A percentile compares a stretch with the other conserved stretches of the same genome.
phyloP scores from a whole-genome alignment of 208 protist genomes.

The Lotmaria passim region DNA sequence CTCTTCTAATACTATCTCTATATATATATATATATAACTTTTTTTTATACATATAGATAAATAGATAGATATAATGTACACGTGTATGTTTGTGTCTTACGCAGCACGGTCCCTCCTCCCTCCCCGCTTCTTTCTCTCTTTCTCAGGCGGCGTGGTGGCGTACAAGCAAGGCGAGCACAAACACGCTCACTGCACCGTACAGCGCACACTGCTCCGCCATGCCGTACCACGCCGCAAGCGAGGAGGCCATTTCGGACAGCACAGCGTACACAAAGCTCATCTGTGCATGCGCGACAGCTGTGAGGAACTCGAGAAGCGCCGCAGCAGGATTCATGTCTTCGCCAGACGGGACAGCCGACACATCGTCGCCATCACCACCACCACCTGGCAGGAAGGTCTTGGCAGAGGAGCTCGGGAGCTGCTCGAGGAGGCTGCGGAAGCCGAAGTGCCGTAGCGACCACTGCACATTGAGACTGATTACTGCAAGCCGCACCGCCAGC shows the following conservation, averaged over 20 bases:
- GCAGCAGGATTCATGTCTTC: neutral
- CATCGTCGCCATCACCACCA: neutral
- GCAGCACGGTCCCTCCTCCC: neutral
- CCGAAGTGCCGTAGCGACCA: conserved; percentile 43
- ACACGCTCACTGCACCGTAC: conserved; percentile 28
- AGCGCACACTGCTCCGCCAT: conserved; percentile 34
- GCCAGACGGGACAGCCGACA: too few relatives aligned
- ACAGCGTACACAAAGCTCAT: conserved; percentile 1
- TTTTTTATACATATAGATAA: neutral
- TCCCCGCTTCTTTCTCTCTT: neutral
- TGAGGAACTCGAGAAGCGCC: neutral
- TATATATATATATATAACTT: neutral
- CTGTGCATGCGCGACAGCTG: neutral
- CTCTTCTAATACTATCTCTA: too few relatives aligned
- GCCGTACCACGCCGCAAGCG: conserved; percentile 21
- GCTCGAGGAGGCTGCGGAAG: neutral
- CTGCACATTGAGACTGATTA: conserved; percentile 31
- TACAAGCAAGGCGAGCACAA: conserved; percentile 50
- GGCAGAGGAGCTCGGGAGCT: neutral
- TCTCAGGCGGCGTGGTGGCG: conserved; percentile 44
- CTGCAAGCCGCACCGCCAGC: conserved; percentile 23
- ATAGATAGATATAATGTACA: neutral
- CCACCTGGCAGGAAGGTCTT: too few relatives aligned
- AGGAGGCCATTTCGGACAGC: neutral
- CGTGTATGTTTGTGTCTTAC: too few relatives aligned